Percentiles rank a stretch among this genome's conserved stretches.
phyloP scores from a whole-genome alignment of 208 protist species.

The Crithidia brevicula region DNA sequence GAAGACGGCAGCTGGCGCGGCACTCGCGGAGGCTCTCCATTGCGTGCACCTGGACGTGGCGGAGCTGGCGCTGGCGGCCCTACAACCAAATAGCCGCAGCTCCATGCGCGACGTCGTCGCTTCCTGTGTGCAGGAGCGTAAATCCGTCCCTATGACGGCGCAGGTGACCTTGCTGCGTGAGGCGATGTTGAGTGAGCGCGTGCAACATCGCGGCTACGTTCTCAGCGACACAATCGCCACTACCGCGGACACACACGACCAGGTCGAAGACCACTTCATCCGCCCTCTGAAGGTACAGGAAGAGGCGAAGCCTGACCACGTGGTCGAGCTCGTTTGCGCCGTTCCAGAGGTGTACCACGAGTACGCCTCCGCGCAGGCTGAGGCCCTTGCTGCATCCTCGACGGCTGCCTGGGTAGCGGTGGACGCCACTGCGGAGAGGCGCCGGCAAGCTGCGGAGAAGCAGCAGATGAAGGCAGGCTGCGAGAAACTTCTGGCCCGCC shows the following conservation, averaged over 20 bases:
- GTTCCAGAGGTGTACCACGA: slow-evolving; percentile 49
- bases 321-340: slow-evolving; percentile 61
- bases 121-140: slow-evolving; percentile 31
- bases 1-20: slow-evolving; percentile 52
- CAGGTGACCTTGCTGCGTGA: slow-evolving; percentile 57
- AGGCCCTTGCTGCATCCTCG: slow-evolving; percentile 8
- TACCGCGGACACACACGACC: slow-evolving; percentile 13
- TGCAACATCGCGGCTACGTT: slow-evolving; percentile 77
- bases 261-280: slow-evolving; percentile 39
- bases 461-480: slow-evolving; percentile 35
- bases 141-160: slow-evolving; percentile 48
- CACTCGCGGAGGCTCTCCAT: slow-evolving; percentile 62
- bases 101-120: slow-evolving; percentile 30
- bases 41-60: slow-evolving; percentile 70
- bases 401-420: slow-evolving; percentile 10
- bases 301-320: slow-evolving; percentile 43
- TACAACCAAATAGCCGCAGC: not conserved
- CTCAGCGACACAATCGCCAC: slow-evolving; percentile 67
- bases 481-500: slow-evolving; percentile 34
- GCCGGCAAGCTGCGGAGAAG: slow-evolving; percentile 31
- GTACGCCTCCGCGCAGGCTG: slow-evolving; percentile 4
- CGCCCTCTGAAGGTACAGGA: slow-evolving; percentile 38
- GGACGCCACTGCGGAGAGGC: slow-evolving; percentile 16
- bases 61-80: slow-evolving; percentile 47
- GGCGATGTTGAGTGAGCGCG: slow-evolving; percentile 37